Evolutionary conservation across 306 rosid genomes (phyloP), one percentile per base, ranked within the genome.

Genomic region (Prunus mume): DNA sequence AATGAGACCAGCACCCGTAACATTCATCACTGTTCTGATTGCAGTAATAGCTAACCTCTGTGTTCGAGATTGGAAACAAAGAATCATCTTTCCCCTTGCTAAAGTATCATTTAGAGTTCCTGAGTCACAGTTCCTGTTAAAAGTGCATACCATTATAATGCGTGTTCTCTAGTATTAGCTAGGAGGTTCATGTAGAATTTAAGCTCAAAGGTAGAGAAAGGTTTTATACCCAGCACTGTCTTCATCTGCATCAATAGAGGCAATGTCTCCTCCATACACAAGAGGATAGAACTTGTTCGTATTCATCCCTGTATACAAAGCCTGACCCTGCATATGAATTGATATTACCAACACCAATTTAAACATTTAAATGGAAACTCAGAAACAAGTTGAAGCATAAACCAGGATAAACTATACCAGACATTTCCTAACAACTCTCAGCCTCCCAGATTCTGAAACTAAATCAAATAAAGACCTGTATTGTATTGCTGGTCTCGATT

Each of bases 61-160:
- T 3, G 82, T 74, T 25, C 25, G 84, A 77, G 93, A 85, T 73
- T 87, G 88, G 63, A 89, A 89, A 75, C 91, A 89, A 73, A 89
- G 65, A 79, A 89, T 85, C 46, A 72, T 79, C 79, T 87, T 89
- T 69, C 93, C 93, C 75, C 77, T 85, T 30, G 91, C 93, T 73
- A 85, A 83, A 79, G 91, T 85, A 4, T 80, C 78, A 75, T 87
- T 89, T n/a, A 89, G 65, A 70, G 89, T 87, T 78, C 89, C 88
- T 3, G 79, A 69, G 65, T 68, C 81, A 75, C 93, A 89, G 77
- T 81, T 78, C 75, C 89, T 89, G 78, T 60, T 61, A 54, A 78
- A 24, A 82, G 77, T 22, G 56, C 50, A 19, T n/a, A 56, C 41
- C 38, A 69, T 66, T 34, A 71, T 27, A 46, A 72, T 73, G 15